A percentile compares a stretch with the other conserved stretches of the same genome.
Conservation (phyloP, 192 early-diverging fungal genomes). For the Umbelopsis ramanniana region DNA sequence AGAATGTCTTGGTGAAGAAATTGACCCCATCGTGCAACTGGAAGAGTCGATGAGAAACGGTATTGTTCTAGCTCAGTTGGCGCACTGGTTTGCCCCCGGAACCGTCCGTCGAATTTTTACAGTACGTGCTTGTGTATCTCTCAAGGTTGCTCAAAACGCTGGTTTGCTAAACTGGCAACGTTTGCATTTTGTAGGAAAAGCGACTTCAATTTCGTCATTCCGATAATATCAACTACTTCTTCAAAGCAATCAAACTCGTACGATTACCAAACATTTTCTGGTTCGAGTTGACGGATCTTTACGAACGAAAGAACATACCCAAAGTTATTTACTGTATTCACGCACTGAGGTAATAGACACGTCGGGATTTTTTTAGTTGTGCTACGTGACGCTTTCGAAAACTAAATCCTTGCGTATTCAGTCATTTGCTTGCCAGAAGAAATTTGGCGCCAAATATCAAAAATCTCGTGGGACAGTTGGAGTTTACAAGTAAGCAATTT, state of each 20-base stretch:
- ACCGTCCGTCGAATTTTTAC: slow-evolving; percentile 86
- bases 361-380: neutral
- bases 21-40: slow-evolving; percentile 75
- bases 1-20: slow-evolving; percentile 82
- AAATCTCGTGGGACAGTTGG: slow-evolving; percentile 89
- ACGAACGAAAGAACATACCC: slow-evolving; percentile 99
- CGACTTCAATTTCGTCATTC: slow-evolving; percentile 93
- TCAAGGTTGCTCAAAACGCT: neutral
- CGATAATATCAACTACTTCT: slow-evolving; percentile 97
- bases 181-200: slow-evolving; percentile 51
- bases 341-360: slow-evolving; percentile 72
- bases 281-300: slow-evolving; percentile 97
- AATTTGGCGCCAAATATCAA: slow-evolving; percentile 88
- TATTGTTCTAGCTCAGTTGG: slow-evolving; percentile 88
- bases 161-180: neutral
- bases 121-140: slow-evolving; percentile 30
- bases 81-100: slow-evolving; percentile 81
- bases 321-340: slow-evolving; percentile 99
- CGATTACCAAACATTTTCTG: slow-evolving; percentile 91
- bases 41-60: slow-evolving; percentile 96
- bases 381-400: neutral
- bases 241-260: slow-evolving; percentile 77
- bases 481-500: slow-evolving; percentile 74
- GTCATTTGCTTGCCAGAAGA: slow-evolving; percentile 87
- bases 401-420: slow-evolving; percentile 34